Base-by-base conservation (phyloP, 1,284 basidiomycete species). In the Pseudozyma thailandica region DNA sequence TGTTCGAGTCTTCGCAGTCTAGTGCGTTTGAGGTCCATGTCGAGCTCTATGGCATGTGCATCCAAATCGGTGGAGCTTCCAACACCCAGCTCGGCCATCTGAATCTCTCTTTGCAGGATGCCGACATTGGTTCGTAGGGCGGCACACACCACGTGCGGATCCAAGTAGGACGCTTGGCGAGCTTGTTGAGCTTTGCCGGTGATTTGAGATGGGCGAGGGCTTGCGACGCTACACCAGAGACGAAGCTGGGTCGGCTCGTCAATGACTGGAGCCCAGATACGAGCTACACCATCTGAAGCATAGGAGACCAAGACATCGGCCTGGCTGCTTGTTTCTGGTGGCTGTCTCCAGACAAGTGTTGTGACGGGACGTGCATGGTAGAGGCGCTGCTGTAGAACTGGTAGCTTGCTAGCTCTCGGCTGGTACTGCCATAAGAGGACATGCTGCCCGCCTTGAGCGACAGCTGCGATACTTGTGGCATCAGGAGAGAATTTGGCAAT, bases 181-280 rank as follows among this genome's bases (percentile, higher is more conserved):
- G 20, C 35, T 18, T 35, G 28, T 4, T 21, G 39, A 18, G 27
- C 31, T 21, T 45, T 27, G 8, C 21, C 18, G 4, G 51, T 18
- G 16, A 12, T 12, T 13, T 4, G 3, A 23, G 46, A 12, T 2
- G 46, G 35, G 21, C 28, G 37, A 21, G 61, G 33, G 8, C 38
- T 27, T 33, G 63, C 58, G 35, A 77, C 58, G 47, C 59, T 63
- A 35, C 64, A 62, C 61, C 69, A 74, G 2, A 78, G 66, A 28
- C 64, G 69, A n/a, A 79, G 59, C 15, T 62, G 57, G 3, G 66
- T 47, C 4, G 75, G 75, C 18, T 79, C 66, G 42, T 79, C 77
- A 37, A 79, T 75, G 45, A 77, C 75, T 2, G 77, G 62, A 7
- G 70, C 60, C 72, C 74, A 78, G 33, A 78, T 45, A 9, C 71